Evolutionary conservation across 805 yeast genomes (phyloP), one percentile per base, ranked within the genome.

Genomic region (Starmerella stigmatis): DNA sequence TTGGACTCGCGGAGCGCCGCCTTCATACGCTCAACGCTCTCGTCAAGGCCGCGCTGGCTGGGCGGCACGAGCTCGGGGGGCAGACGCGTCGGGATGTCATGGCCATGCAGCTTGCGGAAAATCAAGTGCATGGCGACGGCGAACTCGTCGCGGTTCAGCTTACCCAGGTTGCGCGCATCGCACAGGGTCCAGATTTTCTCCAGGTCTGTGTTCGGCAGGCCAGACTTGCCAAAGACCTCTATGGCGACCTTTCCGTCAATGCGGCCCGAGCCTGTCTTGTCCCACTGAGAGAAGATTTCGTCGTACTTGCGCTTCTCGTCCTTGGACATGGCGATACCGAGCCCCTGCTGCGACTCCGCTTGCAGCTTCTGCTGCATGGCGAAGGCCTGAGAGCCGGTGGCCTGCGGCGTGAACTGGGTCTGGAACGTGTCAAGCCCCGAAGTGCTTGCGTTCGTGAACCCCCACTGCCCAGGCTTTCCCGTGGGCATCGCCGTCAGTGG

Each of bases 61-160:
- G 94, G 94, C 7, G 98, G 97, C 25, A 86, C 68, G 52, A 89
- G 73, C 59, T 86, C 94, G 2, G 94, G 86, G 3, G 97, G 97
- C 43, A 89, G 71, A 44, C 78, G 69, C 39, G 70, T 60, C 20
- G 98, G 98, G 41, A 92, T 65, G n/a, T 81, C 85, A 52, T 75
- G 77, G 2, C 96, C 96, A 59, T 86, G 88, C 60, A 89, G 68
- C 51, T 89, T 75, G 62, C 96, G 76, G 65, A 92, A 89, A 35
- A 89, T 89, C 48, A 89, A 70, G 70, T 94, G 96, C 97, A 89
- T 92, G 26, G 97, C 96, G 28, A 92, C 86, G 0, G 95, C 81
- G 67, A 89, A 92, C 62, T 86, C 94, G 61, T 89, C 96, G 57
- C 76, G 78, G 61, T 84, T 83, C 54, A 89, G 75, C 59, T 75